Conservation (phyloP, 805 yeast genomes). For the Hanseniaspora singularis region DNA sequence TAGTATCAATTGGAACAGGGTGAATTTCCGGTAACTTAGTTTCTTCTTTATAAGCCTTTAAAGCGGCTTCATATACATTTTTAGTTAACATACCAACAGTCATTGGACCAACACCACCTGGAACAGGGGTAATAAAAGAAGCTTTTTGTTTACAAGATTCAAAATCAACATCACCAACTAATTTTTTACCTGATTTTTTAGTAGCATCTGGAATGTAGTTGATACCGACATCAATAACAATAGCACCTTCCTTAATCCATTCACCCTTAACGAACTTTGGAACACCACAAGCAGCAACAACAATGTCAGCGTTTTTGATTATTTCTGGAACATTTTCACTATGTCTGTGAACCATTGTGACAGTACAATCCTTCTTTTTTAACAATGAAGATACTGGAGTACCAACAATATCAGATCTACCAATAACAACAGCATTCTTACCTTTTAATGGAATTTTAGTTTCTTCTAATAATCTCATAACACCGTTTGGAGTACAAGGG, state of each 20-base stretch:
- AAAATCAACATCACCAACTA: constrained; percentile 94
- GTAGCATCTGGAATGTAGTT: constrained; percentile 69
- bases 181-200: constrained; percentile 63
- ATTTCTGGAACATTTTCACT: constrained; percentile 42
- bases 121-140: constrained; percentile 81
- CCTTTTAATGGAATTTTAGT: constrained; percentile 48
- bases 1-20: constrained; percentile 45
- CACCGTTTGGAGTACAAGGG: constrained; percentile 81
- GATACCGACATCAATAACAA: constrained; percentile 90
- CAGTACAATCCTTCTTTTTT: constrained; percentile 62
- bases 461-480: constrained; percentile 49
- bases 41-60: constrained; percentile 35
- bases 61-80: constrained; percentile 73
- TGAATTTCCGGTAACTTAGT: constrained; percentile 36
- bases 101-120: constrained; percentile 99
- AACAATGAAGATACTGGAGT: constrained; percentile 63
- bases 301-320: constrained; percentile 57
- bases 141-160: constrained; percentile 50
- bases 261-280: constrained; percentile 78
- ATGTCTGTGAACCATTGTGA: constrained; percentile 60
- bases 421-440: constrained; percentile 68
- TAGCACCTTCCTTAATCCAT: constrained; percentile 73
- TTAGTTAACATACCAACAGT: constrained; percentile 90
- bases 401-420: constrained; percentile 80
- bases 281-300: constrained; percentile 80